phyloP scores from a whole-genome alignment of 345 rosid species.

The Euphorbia peplus region DNA sequence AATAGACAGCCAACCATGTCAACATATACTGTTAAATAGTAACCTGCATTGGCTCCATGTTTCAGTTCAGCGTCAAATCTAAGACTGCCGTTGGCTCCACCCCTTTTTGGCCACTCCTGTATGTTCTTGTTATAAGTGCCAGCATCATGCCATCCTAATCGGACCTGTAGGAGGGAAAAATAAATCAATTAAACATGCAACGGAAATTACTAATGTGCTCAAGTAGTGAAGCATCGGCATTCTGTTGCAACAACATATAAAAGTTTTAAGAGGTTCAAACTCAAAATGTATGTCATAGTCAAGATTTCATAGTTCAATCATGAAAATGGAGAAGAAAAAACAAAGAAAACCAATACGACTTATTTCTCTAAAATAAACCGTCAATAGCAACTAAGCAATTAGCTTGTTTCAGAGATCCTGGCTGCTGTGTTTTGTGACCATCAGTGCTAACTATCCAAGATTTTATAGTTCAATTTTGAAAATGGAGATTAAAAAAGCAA shows the following conservation, averaged over 20 bases:
- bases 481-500: no score
- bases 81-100: slow-evolving; percentile 95
- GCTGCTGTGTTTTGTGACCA: background rate
- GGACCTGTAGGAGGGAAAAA: slow-evolving; percentile 46
- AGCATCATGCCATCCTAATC: slow-evolving; percentile 95
- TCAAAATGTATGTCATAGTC: background rate
- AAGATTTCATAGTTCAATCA: background rate
- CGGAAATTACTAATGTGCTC: background rate
- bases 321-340: background rate
- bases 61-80: slow-evolving; percentile 88
- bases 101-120: slow-evolving; percentile 86
- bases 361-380: no score
- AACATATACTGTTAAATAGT: slow-evolving; percentile 6
- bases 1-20: slow-evolving; percentile 3
- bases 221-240: background rate
- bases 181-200: background rate
- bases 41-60: slow-evolving; percentile 96
- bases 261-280: background rate
- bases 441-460: no score
- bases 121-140: slow-evolving; percentile 92
- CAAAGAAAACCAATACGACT: background rate
- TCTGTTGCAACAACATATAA: background rate
- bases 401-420: background rate
- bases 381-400: no score
- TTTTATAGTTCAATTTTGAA: no score